phyloP scores from a whole-genome alignment of 2,329 filamentous ascomycete genomes.

The Coniochaeta sp. region DNA sequence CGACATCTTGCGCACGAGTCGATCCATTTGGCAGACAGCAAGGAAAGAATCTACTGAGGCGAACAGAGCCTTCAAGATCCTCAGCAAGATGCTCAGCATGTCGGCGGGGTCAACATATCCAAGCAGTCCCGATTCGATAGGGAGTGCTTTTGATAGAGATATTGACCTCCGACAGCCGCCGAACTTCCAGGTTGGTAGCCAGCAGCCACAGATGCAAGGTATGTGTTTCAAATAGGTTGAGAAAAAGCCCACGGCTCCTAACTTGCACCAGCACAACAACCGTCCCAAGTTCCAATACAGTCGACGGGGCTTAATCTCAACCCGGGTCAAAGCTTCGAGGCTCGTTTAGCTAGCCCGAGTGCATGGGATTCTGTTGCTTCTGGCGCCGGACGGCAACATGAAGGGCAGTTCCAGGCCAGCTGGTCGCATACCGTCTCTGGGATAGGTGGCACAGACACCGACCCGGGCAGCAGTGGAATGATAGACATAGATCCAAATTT shows the following conservation, averaged over 20 bases:
- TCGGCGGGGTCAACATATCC: conserved; percentile 17
- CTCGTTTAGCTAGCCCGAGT: not conserved
- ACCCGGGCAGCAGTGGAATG: not conserved
- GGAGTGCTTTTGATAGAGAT: not conserved
- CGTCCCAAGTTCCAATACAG: not conserved
- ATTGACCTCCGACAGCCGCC: not conserved
- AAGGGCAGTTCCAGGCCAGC: not conserved
- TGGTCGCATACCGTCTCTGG: not conserved
- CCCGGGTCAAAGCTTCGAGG: not conserved
- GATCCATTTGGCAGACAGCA: conserved; percentile 18
- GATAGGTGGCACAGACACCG: not conserved
- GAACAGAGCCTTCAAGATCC: conserved; percentile 20
- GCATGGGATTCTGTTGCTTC: not conserved
- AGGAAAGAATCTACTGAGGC: conserved; percentile 18
- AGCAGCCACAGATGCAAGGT: not conserved
- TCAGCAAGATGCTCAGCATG: conserved; percentile 21
- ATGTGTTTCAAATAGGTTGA: not conserved
- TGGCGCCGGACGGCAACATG: not conserved
- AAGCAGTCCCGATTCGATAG: conserved; percentile 15
- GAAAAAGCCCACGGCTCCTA: not conserved
- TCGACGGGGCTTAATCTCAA: not conserved
- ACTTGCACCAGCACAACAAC: not conserved
- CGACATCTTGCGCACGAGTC: conserved; percentile 17
- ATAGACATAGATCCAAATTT: conserved; percentile 8
- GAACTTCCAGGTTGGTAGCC: not conserved